phyloP scores from a whole-genome alignment of 2,329 filamentous ascomycete genomes.

The Ophiostoma ulmi region DNA sequence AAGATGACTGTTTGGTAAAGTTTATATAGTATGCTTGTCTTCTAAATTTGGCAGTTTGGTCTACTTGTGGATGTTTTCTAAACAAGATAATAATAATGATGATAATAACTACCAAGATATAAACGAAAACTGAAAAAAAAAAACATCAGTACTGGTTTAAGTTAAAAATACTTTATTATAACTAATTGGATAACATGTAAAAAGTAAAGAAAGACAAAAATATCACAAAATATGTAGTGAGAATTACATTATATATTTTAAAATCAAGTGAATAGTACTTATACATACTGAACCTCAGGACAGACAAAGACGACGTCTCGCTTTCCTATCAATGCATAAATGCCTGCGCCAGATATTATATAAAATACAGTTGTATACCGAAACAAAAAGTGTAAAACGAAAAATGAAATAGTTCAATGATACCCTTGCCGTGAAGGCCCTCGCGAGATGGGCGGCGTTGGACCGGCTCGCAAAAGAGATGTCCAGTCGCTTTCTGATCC shows the following conservation, averaged over 20 bases:
- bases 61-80: background rate
- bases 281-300: no score
- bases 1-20: background rate
- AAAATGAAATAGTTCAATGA: background rate
- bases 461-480: background rate
- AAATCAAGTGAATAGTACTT: no score
- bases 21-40: background rate
- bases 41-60: no score
- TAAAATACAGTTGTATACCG: background rate
- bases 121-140: no score
- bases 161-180: no score
- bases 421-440: background rate
- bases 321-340: background rate
- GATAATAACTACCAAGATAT: no score
- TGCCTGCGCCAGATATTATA: background rate
- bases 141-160: no score
- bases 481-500: background rate
- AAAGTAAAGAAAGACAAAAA: no score
- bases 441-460: background rate
- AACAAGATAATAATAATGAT: background rate
- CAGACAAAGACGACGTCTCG: background rate
- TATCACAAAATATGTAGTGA: no score
- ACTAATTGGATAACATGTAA: no score
- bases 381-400: background rate
- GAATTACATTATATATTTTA: no score